phyloP scores from a whole-genome alignment of 192 early-diverging fungal species.

The Neocallimastix lanati region DNA sequence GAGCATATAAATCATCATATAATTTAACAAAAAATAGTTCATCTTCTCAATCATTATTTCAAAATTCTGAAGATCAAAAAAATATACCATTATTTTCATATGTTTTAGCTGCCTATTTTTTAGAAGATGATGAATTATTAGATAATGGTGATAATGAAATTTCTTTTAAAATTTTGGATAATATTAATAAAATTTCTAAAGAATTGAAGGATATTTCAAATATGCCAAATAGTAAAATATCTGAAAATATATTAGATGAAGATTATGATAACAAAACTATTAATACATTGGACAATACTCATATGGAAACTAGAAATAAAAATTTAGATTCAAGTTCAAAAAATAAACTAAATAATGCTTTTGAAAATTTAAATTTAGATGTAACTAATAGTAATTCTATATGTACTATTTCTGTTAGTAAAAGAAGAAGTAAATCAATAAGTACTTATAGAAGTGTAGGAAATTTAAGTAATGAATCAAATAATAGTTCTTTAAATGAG shows the following conservation, averaged over 20 bases:
- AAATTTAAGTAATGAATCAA: too few relatives aligned
- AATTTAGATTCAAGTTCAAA: too few relatives aligned
- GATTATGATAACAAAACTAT: neutral
- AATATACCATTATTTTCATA: neutral
- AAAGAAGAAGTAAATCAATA: neutral
- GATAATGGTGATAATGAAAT: neutral
- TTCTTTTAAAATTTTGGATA: neutral
- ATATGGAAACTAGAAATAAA: too few relatives aligned
- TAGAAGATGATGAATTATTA: neutral
- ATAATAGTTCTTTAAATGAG: too few relatives aligned
- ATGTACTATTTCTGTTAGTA: neutral
- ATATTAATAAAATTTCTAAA: neutral
- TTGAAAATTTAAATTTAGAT: neutral
- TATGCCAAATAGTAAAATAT: neutral
- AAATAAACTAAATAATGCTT: too few relatives aligned
- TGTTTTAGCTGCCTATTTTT: neutral
- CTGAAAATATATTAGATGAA: neutral
- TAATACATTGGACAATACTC: too few relatives aligned
- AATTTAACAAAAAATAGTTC: neutral
- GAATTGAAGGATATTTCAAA: neutral
- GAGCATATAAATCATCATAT: neutral
- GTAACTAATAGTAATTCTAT: neutral
- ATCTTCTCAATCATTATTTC: neutral
- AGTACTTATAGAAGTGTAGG: neutral
- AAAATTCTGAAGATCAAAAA: neutral